Conservation (phyloP, 441 rosid species). For the Manihot esculenta region DNA sequence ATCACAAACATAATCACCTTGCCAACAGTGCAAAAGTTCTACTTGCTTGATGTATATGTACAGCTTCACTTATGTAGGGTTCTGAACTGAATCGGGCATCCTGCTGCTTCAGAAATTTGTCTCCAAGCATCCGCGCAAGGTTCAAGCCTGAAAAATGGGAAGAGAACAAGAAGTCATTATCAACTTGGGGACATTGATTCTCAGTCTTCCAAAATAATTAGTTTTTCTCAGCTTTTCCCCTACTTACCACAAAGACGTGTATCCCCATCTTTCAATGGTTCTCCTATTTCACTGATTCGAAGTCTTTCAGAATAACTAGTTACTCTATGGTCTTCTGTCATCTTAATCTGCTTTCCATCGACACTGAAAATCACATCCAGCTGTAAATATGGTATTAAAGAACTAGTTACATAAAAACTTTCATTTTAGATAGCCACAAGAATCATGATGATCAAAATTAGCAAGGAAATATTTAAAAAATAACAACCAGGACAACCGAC, state of each 20-base stretch:
- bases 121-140: constrained; percentile 98
- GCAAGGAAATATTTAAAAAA: constrained; percentile 1
- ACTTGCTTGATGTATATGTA: constrained; percentile 56
- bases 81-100: constrained; percentile 83
- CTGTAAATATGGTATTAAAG: constrained; percentile 23
- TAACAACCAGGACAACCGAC: neutral
- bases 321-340: constrained; percentile 94
- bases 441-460: constrained; percentile 6
- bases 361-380: constrained; percentile 49
- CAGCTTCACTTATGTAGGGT: constrained; percentile 76
- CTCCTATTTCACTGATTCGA: constrained; percentile 53
- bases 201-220: neutral
- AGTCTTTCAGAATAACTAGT: constrained; percentile 68
- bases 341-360: constrained; percentile 67
- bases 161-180: constrained; percentile 6
- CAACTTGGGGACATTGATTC: neutral
- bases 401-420: constrained; percentile 6
- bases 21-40: constrained; percentile 72
- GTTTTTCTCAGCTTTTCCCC: constrained; percentile 15
- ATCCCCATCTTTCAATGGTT: constrained; percentile 83
- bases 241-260: constrained; percentile 69
- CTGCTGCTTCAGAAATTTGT: constrained; percentile 90
- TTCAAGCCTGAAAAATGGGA: constrained; percentile 61
- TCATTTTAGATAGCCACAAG: constrained; percentile 6
- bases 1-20: constrained; percentile 47